Evolutionary conservation across 805 yeast genomes (phyloP).

Genomic region (Myxozyma melibiosi): DNA sequence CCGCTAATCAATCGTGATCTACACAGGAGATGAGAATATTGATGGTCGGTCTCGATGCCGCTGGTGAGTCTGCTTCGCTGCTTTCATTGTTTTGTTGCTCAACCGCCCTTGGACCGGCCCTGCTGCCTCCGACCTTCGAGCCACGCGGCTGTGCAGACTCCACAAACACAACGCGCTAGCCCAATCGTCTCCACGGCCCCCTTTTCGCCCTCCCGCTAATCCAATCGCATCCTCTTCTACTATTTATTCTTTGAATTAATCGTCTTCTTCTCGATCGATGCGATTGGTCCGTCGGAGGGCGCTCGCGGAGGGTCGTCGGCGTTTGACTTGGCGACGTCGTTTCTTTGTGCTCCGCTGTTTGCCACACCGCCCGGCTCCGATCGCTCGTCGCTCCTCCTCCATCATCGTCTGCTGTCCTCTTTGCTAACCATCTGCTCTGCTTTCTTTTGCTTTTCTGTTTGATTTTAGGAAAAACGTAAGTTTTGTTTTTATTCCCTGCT

Average conservation of each 20-base stretch:
- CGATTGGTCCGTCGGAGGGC: too few relatives aligned
- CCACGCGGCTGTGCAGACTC: constrained; percentile 14
- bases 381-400: too few relatives aligned
- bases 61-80: constrained; percentile 57
- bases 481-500: not conserved
- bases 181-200: not conserved
- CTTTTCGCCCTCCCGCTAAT: not conserved
- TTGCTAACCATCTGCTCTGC: too few relatives aligned
- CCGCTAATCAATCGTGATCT: not conserved
- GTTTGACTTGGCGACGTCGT: too few relatives aligned
- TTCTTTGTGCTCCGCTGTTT: too few relatives aligned
- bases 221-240: too few relatives aligned
- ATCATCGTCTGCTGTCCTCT: too few relatives aligned
- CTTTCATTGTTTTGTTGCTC: not conserved
- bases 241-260: too few relatives aligned
- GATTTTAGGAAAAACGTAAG: constrained; percentile 32
- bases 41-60: constrained; percentile 91
- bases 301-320: too few relatives aligned
- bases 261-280: too few relatives aligned
- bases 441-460: not conserved
- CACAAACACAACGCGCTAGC: too few relatives aligned
- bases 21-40: constrained; percentile 56
- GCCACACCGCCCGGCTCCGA: too few relatives aligned
- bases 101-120: not conserved
- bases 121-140: not conserved